phyloP scores from a whole-genome alignment of 495 filamentous ascomycete species.

The Aspergillus mulundensis region DNA sequence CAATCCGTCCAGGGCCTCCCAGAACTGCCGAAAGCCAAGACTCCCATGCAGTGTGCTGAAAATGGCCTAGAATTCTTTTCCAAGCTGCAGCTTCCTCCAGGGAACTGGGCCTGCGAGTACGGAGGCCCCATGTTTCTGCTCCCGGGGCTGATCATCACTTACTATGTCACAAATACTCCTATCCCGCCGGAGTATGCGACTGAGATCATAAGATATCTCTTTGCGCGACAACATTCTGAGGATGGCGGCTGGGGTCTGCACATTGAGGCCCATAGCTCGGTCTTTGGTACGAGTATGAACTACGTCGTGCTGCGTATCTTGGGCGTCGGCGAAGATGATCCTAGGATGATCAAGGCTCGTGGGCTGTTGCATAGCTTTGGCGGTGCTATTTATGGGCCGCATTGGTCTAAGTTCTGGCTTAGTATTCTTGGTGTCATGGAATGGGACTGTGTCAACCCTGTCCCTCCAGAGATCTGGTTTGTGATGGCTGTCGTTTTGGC shows the following conservation, averaged over 20 bases:
- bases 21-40: slow-evolving; percentile 62
- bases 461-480: slow-evolving; percentile 87
- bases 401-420: slow-evolving; percentile 96
- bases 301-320: slow-evolving; percentile 81
- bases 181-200: slow-evolving; percentile 76
- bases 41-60: slow-evolving; percentile 67
- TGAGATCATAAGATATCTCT: slow-evolving; percentile 92
- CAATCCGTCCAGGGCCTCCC: slow-evolving; percentile 58
- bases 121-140: slow-evolving; percentile 87
- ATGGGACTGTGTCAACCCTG: slow-evolving; percentile 92
- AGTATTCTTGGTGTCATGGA: slow-evolving; percentile 75
- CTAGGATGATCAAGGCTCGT: slow-evolving; percentile 81
- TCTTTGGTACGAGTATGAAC: slow-evolving; percentile 86
- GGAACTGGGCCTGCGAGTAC: slow-evolving; percentile 97
- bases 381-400: slow-evolving; percentile 77
- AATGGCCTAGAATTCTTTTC: slow-evolving; percentile 91
- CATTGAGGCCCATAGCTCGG: slow-evolving; percentile 90
- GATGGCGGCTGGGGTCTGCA: slow-evolving; percentile 98
- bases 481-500: slow-evolving; percentile 9
- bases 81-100: slow-evolving; percentile 78
- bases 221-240: slow-evolving; percentile 76
- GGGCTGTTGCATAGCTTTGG: slow-evolving; percentile 79
- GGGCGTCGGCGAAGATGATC: slow-evolving; percentile 85
- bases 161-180: slow-evolving; percentile 85
- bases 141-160: slow-evolving; percentile 79